These are phyloP conservation scores for Porphyra umbilicalis DNA, from an alignment of 31 red algal genomes.

Conservation along the genomic window DNA sequence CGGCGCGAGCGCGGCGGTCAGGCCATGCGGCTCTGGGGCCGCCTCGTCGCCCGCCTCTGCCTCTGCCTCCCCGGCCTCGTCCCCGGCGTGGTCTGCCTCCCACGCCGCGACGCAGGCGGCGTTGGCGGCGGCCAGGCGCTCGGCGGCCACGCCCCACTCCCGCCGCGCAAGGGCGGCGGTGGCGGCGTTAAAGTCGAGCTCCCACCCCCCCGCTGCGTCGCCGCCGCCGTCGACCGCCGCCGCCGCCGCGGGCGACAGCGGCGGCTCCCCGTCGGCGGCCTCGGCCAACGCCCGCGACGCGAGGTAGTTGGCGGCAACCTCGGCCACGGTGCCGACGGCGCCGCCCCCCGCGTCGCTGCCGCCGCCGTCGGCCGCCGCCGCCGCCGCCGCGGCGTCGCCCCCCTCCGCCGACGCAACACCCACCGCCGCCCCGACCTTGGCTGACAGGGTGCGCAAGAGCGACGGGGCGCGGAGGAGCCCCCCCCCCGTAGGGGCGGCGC, in stretches of 20 bases:
- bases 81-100: neutral
- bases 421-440: neutral
- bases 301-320: neutral
- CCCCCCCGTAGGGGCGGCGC: neutral
- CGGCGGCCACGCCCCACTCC: neutral
- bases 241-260: neutral
- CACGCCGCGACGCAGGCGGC: neutral
- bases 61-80: neutral
- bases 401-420: neutral
- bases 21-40: conserved; percentile 36
- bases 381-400: neutral
- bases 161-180: neutral
- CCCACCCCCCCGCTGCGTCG: neutral
- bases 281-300: neutral
- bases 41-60: conserved; percentile 11
- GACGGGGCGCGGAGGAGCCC: neutral
- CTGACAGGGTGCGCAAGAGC: neutral
- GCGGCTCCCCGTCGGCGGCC: neutral
- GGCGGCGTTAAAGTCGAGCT: neutral
- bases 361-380: neutral
- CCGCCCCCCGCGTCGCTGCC: neutral
- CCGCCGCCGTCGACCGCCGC: neutral
- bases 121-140: neutral
- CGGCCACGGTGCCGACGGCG: neutral
- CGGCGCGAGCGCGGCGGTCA: conserved; percentile 26